A percentile compares a stretch with the other conserved stretches of the same genome.
These are phyloP conservation scores for Populus pruinosa DNA, from an alignment of 345 rosid genomes.

Conservation along the genomic window DNA sequence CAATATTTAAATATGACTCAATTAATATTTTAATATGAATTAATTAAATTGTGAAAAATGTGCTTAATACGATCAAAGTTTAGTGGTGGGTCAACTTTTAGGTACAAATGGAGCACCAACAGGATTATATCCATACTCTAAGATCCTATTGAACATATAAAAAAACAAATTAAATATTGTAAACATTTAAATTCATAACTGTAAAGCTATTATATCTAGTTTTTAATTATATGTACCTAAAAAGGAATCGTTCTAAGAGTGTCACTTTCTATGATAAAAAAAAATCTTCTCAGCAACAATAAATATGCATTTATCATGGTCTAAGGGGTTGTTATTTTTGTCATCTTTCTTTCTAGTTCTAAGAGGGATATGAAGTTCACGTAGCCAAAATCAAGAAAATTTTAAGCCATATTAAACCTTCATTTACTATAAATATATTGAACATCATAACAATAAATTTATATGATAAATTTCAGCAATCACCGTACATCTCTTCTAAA, in stretches of 20 bases:
- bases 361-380: constrained; percentile 89
- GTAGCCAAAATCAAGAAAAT: constrained; percentile 44
- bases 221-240: constrained; percentile 33
- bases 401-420: neutral
- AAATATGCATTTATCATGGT: constrained; percentile 83
- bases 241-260: constrained; percentile 72
- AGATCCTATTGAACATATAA: constrained; percentile 42
- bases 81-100: constrained; percentile 66
- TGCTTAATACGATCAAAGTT: constrained; percentile 80
- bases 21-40: no score
- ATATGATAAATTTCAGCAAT: no score
- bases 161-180: neutral
- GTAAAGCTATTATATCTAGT: neutral
- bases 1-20: no score
- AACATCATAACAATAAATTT: no score
- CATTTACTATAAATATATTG: no score
- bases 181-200: neutral
- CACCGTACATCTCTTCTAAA: no score
- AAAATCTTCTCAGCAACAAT: constrained; percentile 70
- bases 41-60: constrained; percentile 9
- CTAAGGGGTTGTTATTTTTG: constrained; percentile 76
- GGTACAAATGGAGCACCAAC: constrained; percentile 82
- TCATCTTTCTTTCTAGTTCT: constrained; percentile 93
- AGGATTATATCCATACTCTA: constrained; percentile 95
- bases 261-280: constrained; percentile 58